Evolutionary conservation across 164 flowering plant genomes (phyloP).

Genomic region (Litsea cubeba): DNA sequence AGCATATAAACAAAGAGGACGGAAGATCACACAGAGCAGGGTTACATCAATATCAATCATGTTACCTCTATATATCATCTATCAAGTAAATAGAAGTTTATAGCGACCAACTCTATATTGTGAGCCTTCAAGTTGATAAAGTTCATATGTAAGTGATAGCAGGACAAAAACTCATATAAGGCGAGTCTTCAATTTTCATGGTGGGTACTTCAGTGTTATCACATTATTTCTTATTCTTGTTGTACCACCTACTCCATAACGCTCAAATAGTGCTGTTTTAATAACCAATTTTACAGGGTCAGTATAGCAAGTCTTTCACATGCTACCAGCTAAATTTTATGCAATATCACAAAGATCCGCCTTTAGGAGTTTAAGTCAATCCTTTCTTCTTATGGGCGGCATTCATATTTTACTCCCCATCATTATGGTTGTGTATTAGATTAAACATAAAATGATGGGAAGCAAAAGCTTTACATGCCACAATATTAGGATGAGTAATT

Average conservation of each 20-base stretch:
- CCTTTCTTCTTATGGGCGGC: not conserved
- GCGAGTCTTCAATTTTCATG: not conserved
- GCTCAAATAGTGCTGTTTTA: not conserved
- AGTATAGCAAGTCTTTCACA: not conserved
- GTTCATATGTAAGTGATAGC: too few relatives aligned
- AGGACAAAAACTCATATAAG: too few relatives aligned
- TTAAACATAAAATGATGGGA: not conserved
- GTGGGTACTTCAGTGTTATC: too few relatives aligned
- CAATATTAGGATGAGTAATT: not conserved
- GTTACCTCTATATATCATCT: not conserved
- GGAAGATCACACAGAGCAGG: not conserved
- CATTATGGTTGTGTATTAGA: not conserved
- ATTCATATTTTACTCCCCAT: not conserved
- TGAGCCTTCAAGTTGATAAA: not conserved
- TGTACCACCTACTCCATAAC: not conserved
- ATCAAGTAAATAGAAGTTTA: not conserved
- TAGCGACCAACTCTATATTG: not conserved
- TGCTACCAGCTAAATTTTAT: not conserved
- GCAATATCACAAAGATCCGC: too few relatives aligned
- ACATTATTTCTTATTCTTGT: too few relatives aligned
- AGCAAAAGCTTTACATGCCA: not conserved
- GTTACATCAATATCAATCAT: too few relatives aligned
- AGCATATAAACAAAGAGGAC: not conserved
- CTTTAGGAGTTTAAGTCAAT: too few relatives aligned
- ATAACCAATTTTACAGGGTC: not conserved